Conservation (phyloP, 2,329 filamentous ascomycete species). For the Fusarium tupiense region DNA sequence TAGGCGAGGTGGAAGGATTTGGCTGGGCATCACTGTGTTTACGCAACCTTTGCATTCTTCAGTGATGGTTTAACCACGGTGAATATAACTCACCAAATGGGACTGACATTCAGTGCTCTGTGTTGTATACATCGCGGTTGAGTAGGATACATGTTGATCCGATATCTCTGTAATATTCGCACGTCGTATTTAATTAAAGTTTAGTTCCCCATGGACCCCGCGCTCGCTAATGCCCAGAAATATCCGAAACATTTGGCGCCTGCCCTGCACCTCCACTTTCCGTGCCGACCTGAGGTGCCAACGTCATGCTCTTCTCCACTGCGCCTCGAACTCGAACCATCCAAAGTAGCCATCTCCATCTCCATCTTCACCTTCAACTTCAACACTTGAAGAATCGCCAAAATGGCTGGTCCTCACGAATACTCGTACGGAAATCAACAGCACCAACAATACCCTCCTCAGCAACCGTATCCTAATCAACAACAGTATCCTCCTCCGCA, state of each 20-base stretch:
- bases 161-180: slow-evolving; percentile 2
- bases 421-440: slow-evolving; percentile 15
- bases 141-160: not conserved
- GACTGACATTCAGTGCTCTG: not conserved
- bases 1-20: not conserved
- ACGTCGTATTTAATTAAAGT: slow-evolving; percentile 21
- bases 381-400: not conserved
- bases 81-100: too few relatives aligned
- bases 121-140: not conserved
- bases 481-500: slow-evolving; percentile 6
- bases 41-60: not conserved
- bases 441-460: not conserved
- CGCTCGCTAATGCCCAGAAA: not conserved
- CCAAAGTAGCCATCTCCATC: not conserved
- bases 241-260: not conserved
- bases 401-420: slow-evolving; percentile 23
- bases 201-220: not conserved
- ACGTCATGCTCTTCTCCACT: not conserved
- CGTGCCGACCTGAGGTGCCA: not conserved
- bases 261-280: not conserved
- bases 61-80: not conserved
- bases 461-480: not conserved
- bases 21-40: not conserved
- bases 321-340: not conserved
- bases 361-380: not conserved